These are phyloP conservation scores for Lentinula novae-zelandiae DNA, from an alignment of 1,284 basidiomycete genomes.

Conservation along the genomic window DNA sequence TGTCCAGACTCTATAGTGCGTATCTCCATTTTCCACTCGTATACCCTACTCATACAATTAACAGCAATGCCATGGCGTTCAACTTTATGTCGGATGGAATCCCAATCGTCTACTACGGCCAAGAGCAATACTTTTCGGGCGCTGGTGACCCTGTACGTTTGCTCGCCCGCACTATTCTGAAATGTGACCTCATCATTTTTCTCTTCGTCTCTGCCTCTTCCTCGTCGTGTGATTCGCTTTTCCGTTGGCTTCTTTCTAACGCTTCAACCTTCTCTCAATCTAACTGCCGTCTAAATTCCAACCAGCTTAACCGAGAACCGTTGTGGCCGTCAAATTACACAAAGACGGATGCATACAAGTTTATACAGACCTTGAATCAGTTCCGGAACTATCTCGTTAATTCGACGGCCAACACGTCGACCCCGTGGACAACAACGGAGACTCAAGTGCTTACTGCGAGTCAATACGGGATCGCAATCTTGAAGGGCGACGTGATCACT, in stretches of 20 bases:
- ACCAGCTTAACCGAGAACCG: conserved; percentile 69
- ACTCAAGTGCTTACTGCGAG: conserved; percentile 58
- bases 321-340: conserved; percentile 73
- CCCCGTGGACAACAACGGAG: conserved; percentile 50
- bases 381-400: conserved; percentile 69
- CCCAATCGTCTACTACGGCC: conserved; percentile 80
- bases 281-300: not conserved
- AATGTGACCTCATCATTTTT: not conserved
- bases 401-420: conserved; percentile 31
- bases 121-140: conserved; percentile 67
- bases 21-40: conserved; percentile 15
- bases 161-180: not conserved
- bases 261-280: not conserved
- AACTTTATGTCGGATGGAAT: conserved; percentile 70
- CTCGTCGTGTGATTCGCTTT: not conserved
- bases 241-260: not conserved
- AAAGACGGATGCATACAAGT: conserved; percentile 55
- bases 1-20: conserved; percentile 57
- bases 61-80: conserved; percentile 64
- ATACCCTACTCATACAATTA: conserved; percentile 19
- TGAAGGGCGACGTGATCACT: conserved; percentile 68
- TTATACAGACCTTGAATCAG: conserved; percentile 64
- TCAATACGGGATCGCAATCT: conserved; percentile 59
- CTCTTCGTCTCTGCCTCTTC: not conserved
- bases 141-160: conserved; percentile 50